phyloP scores from a whole-genome alignment of 106 monocot species.

The Iris macrosiphon region DNA sequence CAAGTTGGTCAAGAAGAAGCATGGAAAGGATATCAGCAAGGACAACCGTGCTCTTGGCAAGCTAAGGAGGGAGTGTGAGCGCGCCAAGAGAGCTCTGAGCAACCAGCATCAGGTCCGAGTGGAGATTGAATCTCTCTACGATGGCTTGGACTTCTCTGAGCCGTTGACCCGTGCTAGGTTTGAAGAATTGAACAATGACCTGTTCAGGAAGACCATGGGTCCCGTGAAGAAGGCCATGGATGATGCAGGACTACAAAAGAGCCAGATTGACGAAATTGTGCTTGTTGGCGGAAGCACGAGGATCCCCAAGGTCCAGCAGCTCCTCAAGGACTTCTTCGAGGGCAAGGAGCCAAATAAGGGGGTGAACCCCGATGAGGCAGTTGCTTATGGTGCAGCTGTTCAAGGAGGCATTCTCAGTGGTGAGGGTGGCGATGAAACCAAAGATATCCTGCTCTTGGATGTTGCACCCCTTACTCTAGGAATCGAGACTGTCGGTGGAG shows the following conservation, averaged over 20 bases:
- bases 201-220: constrained; percentile 68
- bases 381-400: constrained; percentile 58
- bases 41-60: constrained; percentile 62
- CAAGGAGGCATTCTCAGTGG: constrained; percentile 62
- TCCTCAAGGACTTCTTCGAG: constrained; percentile 59
- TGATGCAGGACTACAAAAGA: constrained; percentile 48
- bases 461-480: constrained; percentile 27
- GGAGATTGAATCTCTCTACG: constrained; percentile 53
- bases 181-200: constrained; percentile 56
- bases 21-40: constrained; percentile 66
- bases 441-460: constrained; percentile 33
- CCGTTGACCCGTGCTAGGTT: constrained; percentile 57
- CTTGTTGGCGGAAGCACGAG: constrained; percentile 72
- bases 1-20: constrained; percentile 69
- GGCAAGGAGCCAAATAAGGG: constrained; percentile 75
- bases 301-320: constrained; percentile 66
- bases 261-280: constrained; percentile 58
- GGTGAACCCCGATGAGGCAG: constrained; percentile 22
- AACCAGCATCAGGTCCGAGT: constrained; percentile 65
- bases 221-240: constrained; percentile 71
- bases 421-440: constrained; percentile 65
- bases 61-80: constrained; percentile 49
- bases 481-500: constrained; percentile 34
- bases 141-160: constrained; percentile 57
- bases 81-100: constrained; percentile 64